Evolutionary conservation across 2,329 filamentous ascomycete genomes (phyloP).

Genomic region (Colletotrichum karsti): DNA sequence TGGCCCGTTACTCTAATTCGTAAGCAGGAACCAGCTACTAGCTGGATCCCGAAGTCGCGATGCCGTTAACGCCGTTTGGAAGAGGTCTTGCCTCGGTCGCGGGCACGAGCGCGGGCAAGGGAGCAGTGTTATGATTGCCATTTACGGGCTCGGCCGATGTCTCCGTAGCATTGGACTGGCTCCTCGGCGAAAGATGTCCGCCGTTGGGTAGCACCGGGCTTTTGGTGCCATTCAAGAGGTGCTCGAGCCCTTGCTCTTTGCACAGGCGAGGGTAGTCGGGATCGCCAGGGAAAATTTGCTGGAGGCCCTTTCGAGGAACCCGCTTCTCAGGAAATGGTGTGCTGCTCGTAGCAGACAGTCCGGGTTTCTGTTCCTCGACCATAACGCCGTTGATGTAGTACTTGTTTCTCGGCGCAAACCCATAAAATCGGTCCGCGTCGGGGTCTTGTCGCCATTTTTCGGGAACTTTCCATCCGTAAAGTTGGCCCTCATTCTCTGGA

Average conservation of each 20-base stretch:
- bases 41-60: constrained; percentile 15
- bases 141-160: constrained; percentile 13
- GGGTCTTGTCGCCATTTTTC: constrained; percentile 70
- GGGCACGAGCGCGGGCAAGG: background rate
- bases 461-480: constrained; percentile 48
- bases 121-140: background rate
- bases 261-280: constrained; percentile 65
- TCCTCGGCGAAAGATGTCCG: constrained; percentile 55
- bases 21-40: constrained; percentile 3
- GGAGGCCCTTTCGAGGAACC: constrained; percentile 63
- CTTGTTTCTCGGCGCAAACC: constrained; percentile 65
- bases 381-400: constrained; percentile 66
- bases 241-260: constrained; percentile 63
- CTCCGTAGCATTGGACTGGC: constrained; percentile 35
- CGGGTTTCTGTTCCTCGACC: constrained; percentile 59
- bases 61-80: constrained; percentile 22
- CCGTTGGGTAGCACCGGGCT: constrained; percentile 57
- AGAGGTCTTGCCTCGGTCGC: constrained; percentile 2
- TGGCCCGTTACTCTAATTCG: constrained; percentile 22
- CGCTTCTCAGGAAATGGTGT: constrained; percentile 63
- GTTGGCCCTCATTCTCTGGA: constrained; percentile 57
- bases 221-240: constrained; percentile 58
- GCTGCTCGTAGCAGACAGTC: constrained; percentile 55
- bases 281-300: constrained; percentile 62
- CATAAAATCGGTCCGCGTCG: constrained; percentile 57